Conservation (phyloP, 371 early-diverging fungal species). For the Sporodiniella umbellata region DNA sequence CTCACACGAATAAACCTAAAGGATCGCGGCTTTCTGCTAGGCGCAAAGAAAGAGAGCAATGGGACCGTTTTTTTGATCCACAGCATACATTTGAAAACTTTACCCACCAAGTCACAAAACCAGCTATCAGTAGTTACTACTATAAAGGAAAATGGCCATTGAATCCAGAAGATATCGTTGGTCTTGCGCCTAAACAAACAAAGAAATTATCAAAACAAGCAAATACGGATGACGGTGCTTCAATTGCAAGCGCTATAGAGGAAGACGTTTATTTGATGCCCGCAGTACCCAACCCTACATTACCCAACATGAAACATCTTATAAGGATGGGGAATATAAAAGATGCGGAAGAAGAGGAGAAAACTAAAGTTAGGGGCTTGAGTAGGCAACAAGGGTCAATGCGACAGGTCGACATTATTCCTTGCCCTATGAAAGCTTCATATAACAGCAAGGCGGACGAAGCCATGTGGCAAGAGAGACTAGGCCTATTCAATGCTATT, state of each 20-base stretch:
- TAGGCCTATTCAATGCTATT: conserved; percentile 7
- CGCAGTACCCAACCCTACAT: conserved; percentile 4
- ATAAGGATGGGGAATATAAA: background rate
- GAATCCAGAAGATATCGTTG: conserved; percentile 7
- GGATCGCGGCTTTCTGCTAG: background rate
- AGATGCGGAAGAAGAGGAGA: background rate
- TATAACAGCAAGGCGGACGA: conserved; percentile 1
- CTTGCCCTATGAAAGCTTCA: conserved; percentile 5
- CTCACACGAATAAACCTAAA: conserved; percentile 3
- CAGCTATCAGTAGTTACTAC: conserved; percentile 1
- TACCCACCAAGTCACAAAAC: conserved; percentile 1
- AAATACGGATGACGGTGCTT: background rate
- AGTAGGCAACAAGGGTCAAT: background rate
- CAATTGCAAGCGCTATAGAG: background rate
- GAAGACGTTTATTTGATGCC: conserved; percentile 1
- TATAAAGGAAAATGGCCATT: conserved; percentile 13
- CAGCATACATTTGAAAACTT: conserved; percentile 20
- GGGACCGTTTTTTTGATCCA: conserved; percentile 21
- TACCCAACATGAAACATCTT: conserved; percentile 7
- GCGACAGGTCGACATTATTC: conserved; percentile 10
- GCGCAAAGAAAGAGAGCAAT: conserved; percentile 16
- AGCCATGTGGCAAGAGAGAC: conserved; percentile 8
- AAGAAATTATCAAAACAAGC: background rate
- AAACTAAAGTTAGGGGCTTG: background rate
- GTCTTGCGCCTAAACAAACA: conserved; percentile 1